Percentiles rank a stretch among this genome's conserved stretches.
These are phyloP conservation scores for Zygoascus biomembranicola DNA, from an alignment of 805 yeast genomes.

Conservation along the genomic window DNA sequence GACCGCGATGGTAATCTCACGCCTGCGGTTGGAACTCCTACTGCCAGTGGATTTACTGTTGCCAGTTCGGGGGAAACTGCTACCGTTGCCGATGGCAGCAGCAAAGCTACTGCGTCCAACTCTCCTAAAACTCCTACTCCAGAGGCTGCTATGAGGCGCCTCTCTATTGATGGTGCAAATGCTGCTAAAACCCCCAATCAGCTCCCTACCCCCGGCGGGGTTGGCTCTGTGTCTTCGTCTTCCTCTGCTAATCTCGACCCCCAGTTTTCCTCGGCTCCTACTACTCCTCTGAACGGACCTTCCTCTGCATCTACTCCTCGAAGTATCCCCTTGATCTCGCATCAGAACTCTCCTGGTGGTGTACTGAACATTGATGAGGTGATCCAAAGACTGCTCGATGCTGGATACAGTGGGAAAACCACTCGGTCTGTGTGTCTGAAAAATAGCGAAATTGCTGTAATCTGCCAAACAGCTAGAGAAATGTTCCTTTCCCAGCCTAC, in stretches of 20 bases:
- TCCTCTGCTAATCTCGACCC: not conserved
- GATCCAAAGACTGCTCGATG: conserved; percentile 85
- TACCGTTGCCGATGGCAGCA: not conserved
- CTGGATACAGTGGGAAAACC: conserved; percentile 92
- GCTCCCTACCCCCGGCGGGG: not conserved
- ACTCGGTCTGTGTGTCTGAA: conserved; percentile 85
- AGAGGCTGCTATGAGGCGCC: not conserved
- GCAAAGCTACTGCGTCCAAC: not conserved
- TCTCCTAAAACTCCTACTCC: conserved; percentile 3
- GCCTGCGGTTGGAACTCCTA: not conserved
- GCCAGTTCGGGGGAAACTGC: not conserved
- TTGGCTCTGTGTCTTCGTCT: not conserved
- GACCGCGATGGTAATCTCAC: conserved; percentile 35
- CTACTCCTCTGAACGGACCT: conserved; percentile 16
- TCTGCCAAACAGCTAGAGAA: conserved; percentile 84
- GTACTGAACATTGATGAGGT: conserved; percentile 67
- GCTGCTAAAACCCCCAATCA: not conserved
- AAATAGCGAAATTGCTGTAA: conserved; percentile 76
- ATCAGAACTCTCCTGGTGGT: conserved; percentile 11
- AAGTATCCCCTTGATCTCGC: conserved; percentile 2
- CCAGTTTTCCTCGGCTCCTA: conserved; percentile 11
- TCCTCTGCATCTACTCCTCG: conserved; percentile 8
- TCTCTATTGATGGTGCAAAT: not conserved
- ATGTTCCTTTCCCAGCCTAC: conserved; percentile 87
- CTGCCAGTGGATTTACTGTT: not conserved